A percentile compares a stretch with the other conserved stretches of the same genome.
Evolutionary conservation across 306 rosid genomes (phyloP).

Genomic region (Urtica urens): DNA sequence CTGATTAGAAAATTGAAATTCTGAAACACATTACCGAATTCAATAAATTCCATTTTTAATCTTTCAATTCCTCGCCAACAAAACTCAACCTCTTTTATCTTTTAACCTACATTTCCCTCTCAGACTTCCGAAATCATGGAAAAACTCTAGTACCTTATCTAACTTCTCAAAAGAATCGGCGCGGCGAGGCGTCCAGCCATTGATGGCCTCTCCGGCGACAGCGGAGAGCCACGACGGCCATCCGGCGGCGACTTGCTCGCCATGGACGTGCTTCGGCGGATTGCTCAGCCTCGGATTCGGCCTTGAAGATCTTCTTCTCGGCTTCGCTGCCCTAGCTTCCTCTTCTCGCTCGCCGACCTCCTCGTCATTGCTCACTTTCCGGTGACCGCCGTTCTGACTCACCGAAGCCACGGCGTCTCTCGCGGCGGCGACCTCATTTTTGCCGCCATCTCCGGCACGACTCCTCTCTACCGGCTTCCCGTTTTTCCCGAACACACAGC

Average conservation of each 20-base stretch:
- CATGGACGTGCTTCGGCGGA: slow-evolving; percentile 69
- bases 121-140: no score
- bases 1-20: not conserved
- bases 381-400: slow-evolving; percentile 32
- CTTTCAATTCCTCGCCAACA: slow-evolving; percentile 13
- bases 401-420: slow-evolving; percentile 23
- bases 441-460: slow-evolving; percentile 15
- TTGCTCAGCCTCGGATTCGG: slow-evolving; percentile 88
- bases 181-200: slow-evolving; percentile 83
- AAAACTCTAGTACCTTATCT: slow-evolving; percentile 86
- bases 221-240: slow-evolving; percentile 99
- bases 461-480: slow-evolving; percentile 34
- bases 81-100: slow-evolving; percentile 12
- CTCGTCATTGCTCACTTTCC: slow-evolving; percentile 38
- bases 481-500: slow-evolving; percentile 75
- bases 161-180: slow-evolving; percentile 93
- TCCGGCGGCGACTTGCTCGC: slow-evolving; percentile 99
- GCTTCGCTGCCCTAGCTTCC: slow-evolving; percentile 20
- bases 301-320: slow-evolving; percentile 47
- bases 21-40: slow-evolving; percentile 2
- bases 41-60: slow-evolving; percentile 1
- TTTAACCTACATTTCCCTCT: not conserved
- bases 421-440: slow-evolving; percentile 21
- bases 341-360: slow-evolving; percentile 27
- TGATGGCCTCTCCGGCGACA: slow-evolving; percentile 95